Evolutionary conservation across 345 rosid genomes (phyloP).

Genomic region (Rubroshorea leprosula): DNA sequence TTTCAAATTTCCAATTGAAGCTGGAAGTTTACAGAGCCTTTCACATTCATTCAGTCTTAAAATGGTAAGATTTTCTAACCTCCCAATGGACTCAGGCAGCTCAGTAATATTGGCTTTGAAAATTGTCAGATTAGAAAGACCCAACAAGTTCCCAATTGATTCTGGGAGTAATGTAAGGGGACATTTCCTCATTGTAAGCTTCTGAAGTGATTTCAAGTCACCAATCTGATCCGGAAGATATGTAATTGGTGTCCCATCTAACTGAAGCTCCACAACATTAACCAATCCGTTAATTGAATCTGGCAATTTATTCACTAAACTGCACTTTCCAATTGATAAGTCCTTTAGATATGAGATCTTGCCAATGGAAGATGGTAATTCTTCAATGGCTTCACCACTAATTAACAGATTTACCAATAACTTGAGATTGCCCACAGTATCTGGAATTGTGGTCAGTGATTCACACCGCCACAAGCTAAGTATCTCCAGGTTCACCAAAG

Average conservation of each 20-base stretch:
- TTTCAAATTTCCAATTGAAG: constrained; percentile 36
- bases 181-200: constrained; percentile 30
- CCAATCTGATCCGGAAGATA: constrained; percentile 38
- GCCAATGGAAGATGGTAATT: constrained; percentile 40
- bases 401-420: constrained; percentile 23
- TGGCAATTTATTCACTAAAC: constrained; percentile 30
- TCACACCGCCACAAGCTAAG: constrained; percentile 29
- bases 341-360: constrained; percentile 28
- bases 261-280: constrained; percentile 23
- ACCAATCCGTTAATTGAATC: constrained; percentile 35
- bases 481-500: constrained; percentile 31
- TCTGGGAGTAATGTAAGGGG: constrained; percentile 29
- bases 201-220: constrained; percentile 32
- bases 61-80: constrained; percentile 33
- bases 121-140: constrained; percentile 27
- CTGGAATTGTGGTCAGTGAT: constrained; percentile 30
- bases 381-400: constrained; percentile 19
- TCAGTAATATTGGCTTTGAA: constrained; percentile 21
- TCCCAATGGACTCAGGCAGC: constrained; percentile 48
- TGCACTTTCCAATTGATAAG: constrained; percentile 25
- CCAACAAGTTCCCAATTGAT: constrained; percentile 32
- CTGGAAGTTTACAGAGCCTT: constrained; percentile 37
- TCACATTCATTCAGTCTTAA: constrained; percentile 30
- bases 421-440: constrained; percentile 31
- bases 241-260: constrained; percentile 22